Evolutionary conservation across 768 basidiomycete species (phyloP).

Genomic region (Naganishia friedmannii): DNA sequence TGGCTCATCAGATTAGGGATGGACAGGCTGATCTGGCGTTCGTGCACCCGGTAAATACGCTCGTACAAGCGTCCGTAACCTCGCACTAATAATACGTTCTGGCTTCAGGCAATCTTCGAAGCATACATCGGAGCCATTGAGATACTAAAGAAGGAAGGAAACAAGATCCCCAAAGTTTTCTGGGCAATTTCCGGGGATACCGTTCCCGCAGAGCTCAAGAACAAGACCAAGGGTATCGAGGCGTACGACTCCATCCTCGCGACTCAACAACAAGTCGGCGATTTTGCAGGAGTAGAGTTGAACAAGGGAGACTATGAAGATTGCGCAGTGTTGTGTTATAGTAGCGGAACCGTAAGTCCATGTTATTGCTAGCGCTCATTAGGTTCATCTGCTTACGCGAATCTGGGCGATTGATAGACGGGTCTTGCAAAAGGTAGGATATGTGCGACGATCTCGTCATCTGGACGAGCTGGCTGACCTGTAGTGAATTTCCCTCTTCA

Average conservation of each 20-base stretch:
- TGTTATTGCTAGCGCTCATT: background rate
- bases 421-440: slow-evolving; percentile 46
- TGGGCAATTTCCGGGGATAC: slow-evolving; percentile 59
- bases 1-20: slow-evolving; percentile 69
- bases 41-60: slow-evolving; percentile 57
- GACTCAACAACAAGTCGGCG: slow-evolving; percentile 15
- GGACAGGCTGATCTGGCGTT: slow-evolving; percentile 66
- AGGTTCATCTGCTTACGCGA: background rate
- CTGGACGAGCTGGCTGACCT: background rate
- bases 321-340: slow-evolving; percentile 51
- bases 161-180: slow-evolving; percentile 54
- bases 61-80: background rate
- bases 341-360: slow-evolving; percentile 45
- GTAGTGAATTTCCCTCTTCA: background rate
- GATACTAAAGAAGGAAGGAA: slow-evolving; percentile 18
- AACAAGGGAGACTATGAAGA: slow-evolving; percentile 36
- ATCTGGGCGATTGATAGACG: slow-evolving; percentile 29
- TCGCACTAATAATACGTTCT: background rate
- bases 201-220: slow-evolving; percentile 13
- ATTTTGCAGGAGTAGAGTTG: slow-evolving; percentile 25
- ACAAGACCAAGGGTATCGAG: slow-evolving; percentile 29
- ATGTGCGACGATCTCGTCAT: background rate
- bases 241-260: slow-evolving; percentile 38
- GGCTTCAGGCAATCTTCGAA: slow-evolving; percentile 13
- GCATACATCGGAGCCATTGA: slow-evolving; percentile 14